A percentile compares a stretch with the other conserved stretches of the same genome.
phyloP scores from a whole-genome alignment of 495 filamentous ascomycete genomes.

The Daldinia vernicosa region DNA sequence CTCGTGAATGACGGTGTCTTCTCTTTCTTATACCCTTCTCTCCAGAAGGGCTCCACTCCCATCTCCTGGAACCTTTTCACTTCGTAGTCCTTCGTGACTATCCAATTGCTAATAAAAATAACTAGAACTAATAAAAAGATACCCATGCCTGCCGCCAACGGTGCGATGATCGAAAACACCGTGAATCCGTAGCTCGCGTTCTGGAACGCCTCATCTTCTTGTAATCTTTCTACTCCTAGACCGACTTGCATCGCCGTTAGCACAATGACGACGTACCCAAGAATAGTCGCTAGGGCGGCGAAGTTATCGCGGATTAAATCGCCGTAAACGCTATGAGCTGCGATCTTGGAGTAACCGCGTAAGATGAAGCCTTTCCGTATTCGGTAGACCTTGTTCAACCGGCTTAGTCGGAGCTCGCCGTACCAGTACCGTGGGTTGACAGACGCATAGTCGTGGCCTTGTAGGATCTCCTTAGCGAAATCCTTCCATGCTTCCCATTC shows the following conservation, averaged over 20 bases:
- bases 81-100: conserved; percentile 40
- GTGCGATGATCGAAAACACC: conserved; percentile 58
- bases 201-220: conserved; percentile 54
- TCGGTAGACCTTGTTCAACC: conserved; percentile 51
- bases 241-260: conserved; percentile 70
- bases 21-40: conserved; percentile 2
- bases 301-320: conserved; percentile 59
- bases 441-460: conserved; percentile 33
- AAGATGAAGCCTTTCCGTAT: conserved; percentile 36
- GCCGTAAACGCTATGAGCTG: conserved; percentile 39
- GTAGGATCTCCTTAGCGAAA: conserved; percentile 37
- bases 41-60: conserved; percentile 42
- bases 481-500: conserved; percentile 45
- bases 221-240: conserved; percentile 53
- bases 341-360: conserved; percentile 45
- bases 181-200: conserved; percentile 62
- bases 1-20: background rate
- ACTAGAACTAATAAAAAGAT: conserved; percentile 36
- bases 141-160: conserved; percentile 37
- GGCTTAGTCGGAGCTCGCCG: conserved; percentile 57
- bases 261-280: conserved; percentile 63
- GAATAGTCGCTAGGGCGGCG: conserved; percentile 52
- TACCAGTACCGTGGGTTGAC: conserved; percentile 56
- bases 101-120: conserved; percentile 42
- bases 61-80: conserved; percentile 40